Base-by-base conservation (phyloP, 495 filamentous ascomycete species). In the Aspergillus asperescens region DNA sequence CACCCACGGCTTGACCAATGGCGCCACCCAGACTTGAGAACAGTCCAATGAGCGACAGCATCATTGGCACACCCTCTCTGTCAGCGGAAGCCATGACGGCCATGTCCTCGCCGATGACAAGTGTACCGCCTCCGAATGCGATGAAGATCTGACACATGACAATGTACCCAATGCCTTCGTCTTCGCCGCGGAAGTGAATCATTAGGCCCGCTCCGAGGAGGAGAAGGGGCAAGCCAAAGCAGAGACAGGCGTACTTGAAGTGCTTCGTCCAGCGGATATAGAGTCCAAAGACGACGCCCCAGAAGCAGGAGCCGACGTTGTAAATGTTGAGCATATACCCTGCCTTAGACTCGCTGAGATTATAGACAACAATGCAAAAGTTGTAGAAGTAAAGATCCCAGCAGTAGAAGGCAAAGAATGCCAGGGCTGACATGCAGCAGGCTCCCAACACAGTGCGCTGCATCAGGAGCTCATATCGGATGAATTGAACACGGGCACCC, bases 101-200 rank as follows among this genome's bases (percentile, higher is more conserved):
- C 64, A 90, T 85, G 52, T 90, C 81, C 57, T 86, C 77, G 43
- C 72, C 76, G 60, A 90, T 85, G 48, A 89, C 69, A 5, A 85
- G 60, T 3, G 78, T 82, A 27, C 82, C 82, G 15, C 84, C 85
- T 12, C 76, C 73, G 47, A 91, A 80, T 23, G 86, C 82, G 57
- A 90, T 88, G 68, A 89, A 84, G 63, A 90, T 87, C 65, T 90
- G 85, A 57, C 80, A 84, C 82, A 89, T 87, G 66, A 89, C 71
- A 16, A 90, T 68, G 63, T 83, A 88, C 20, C 83, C 85, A 40
- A 89, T 72, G 41, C 73, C 59, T 15, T 68, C 65, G 3, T 76
- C 72, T 48, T 79, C 69, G 39, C 85, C 82, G 28, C 86, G 82
- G 77, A 88, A 89, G 55, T 71, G 77, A 57, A 75, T 87, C 78